Percentiles rank a stretch among this genome's conserved stretches.
Evolutionary conservation across 768 basidiomycete genomes (phyloP).

Genomic region (Mycena kentingensis): DNA sequence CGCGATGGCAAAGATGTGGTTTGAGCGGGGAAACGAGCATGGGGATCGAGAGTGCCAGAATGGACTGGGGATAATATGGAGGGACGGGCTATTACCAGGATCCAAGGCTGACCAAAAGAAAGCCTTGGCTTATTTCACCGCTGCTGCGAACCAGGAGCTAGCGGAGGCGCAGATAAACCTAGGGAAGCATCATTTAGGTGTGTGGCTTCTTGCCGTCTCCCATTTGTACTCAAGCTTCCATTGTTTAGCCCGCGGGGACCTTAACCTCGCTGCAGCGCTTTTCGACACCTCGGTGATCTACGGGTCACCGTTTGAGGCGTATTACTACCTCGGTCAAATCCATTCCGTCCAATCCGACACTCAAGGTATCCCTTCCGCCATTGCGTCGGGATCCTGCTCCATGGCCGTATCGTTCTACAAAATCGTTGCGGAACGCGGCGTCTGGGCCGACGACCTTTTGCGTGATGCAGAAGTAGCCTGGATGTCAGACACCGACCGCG

Average conservation of each 20-base stretch:
- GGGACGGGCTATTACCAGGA: slow-evolving; percentile 80
- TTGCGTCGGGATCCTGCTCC: slow-evolving; percentile 76
- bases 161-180: slow-evolving; percentile 92
- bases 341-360: slow-evolving; percentile 61
- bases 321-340: slow-evolving; percentile 88
- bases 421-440: slow-evolving; percentile 85
- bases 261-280: slow-evolving; percentile 63
- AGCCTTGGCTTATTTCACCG: slow-evolving; percentile 67
- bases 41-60: slow-evolving; percentile 90
- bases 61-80: slow-evolving; percentile 86
- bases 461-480: slow-evolving; percentile 79
- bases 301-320: slow-evolving; percentile 93
- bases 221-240: slow-evolving; percentile 13
- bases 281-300: slow-evolving; percentile 84
- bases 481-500: slow-evolving; percentile 67
- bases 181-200: slow-evolving; percentile 77
- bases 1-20: slow-evolving; percentile 86
- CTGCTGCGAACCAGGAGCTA: slow-evolving; percentile 84
- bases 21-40: slow-evolving; percentile 78
- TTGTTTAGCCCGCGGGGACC: slow-evolving; percentile 65
- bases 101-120: slow-evolving; percentile 63
- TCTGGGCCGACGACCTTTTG: slow-evolving; percentile 81
- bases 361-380: slow-evolving; percentile 43
- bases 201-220: neutral
- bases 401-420: slow-evolving; percentile 94